These are phyloP conservation scores for Aspergillus nomiae DNA, from an alignment of 2,329 filamentous ascomycete species.

Conservation along the genomic window DNA sequence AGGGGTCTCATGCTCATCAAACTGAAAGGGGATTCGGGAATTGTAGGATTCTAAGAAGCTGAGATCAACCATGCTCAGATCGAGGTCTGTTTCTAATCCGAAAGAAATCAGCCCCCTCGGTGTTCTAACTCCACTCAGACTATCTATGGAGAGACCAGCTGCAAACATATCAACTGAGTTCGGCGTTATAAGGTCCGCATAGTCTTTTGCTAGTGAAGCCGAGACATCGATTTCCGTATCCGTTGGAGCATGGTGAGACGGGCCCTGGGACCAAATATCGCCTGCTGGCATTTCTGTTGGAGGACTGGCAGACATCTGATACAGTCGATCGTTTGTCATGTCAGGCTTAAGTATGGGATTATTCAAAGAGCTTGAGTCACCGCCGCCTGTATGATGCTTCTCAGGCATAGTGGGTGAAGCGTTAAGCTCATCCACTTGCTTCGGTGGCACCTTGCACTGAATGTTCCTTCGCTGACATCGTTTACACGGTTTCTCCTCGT, in stretches of 20 bases:
- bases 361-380: background rate
- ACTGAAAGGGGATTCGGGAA: constrained; percentile 32
- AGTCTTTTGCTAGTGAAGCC: background rate
- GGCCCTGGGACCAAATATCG: background rate
- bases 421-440: background rate
- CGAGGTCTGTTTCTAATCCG: constrained; percentile 23
- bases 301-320: background rate
- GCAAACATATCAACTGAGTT: background rate
- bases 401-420: background rate
- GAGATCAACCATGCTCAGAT: constrained; percentile 35
- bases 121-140: constrained; percentile 9
- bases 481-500: constrained; percentile 33
- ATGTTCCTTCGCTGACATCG: constrained; percentile 31
- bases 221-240: background rate
- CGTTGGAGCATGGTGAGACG: background rate
- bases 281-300: background rate
- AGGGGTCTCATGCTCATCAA: constrained; percentile 5
- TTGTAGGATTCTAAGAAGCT: constrained; percentile 37
- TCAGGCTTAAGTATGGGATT: background rate
- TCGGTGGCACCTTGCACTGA: constrained; percentile 1
- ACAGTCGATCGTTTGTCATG: background rate
- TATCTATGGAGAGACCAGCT: background rate
- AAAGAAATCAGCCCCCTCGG: constrained; percentile 14
- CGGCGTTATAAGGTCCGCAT: background rate
- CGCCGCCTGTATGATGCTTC: background rate